A percentile compares a stretch with the other conserved stretches of the same genome.
Conservation (phyloP, 257 asterid species). For the Mentha longifolia region DNA sequence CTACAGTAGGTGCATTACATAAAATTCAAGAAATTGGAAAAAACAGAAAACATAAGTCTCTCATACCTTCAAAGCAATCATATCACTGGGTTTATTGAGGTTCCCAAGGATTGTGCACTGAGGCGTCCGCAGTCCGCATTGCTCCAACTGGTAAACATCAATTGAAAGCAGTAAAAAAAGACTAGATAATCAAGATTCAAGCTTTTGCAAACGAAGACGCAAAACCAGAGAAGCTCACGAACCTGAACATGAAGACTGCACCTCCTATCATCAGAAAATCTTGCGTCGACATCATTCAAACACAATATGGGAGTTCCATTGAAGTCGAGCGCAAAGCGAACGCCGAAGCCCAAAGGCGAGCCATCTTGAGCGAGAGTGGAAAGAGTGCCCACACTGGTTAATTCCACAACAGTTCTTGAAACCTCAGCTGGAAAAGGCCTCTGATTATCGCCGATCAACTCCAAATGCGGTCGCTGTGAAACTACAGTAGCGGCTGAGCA, state of each 20-base stretch:
- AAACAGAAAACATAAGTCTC: constrained; percentile 9
- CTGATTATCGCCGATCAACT: constrained; percentile 35
- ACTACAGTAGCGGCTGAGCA: constrained; percentile 63
- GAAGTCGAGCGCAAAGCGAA: constrained; percentile 76
- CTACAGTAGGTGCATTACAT: not conserved
- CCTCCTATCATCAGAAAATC: constrained; percentile 46
- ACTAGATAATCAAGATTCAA: not conserved
- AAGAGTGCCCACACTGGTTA: constrained; percentile 81
- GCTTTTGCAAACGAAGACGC: constrained; percentile 11
- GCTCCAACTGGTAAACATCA: constrained; percentile 61
- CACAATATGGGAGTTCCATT: constrained; percentile 74
- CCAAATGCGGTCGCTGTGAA: constrained; percentile 59
- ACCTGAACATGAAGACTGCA: constrained; percentile 90
- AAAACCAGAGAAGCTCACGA: not conserved
- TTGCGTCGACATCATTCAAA: constrained; percentile 48
- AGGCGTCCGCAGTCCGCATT: constrained; percentile 72
- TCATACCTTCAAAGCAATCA: constrained; percentile 56
- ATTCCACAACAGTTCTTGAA: constrained; percentile 74
- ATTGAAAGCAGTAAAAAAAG: constrained; percentile 19
- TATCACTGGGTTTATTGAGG: constrained; percentile 65
- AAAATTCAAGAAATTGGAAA: constrained; percentile 12
- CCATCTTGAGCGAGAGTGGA: constrained; percentile 65
- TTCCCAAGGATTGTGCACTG: constrained; percentile 82
- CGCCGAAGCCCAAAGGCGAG: constrained; percentile 81
- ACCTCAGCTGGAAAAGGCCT: constrained; percentile 86